These are phyloP conservation scores for Penicillium paxilli DNA, from an alignment of 495 filamentous ascomycete genomes.

Conservation along the genomic window DNA sequence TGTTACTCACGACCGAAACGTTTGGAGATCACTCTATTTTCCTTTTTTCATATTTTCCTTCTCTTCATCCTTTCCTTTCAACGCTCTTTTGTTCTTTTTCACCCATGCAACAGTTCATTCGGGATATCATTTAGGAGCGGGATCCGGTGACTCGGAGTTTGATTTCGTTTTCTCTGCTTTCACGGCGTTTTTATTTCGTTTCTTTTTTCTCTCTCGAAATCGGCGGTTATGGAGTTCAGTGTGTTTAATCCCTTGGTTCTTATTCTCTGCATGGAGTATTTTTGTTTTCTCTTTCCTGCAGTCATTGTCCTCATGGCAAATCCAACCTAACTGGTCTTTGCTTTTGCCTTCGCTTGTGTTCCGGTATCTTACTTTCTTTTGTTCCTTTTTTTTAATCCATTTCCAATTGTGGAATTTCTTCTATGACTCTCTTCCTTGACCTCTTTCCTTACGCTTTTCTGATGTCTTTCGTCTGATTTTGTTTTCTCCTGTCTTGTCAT, in stretches of 20 bases:
- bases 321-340: too few relatives aligned
- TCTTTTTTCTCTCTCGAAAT: slow-evolving; percentile 11
- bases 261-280: too few relatives aligned
- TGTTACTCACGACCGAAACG: slow-evolving; percentile 2
- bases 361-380: neutral
- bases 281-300: neutral
- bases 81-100: slow-evolving; percentile 3
- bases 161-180: too few relatives aligned
- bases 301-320: neutral
- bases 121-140: slow-evolving; percentile 17
- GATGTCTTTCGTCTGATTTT: too few relatives aligned
- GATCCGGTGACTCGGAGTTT: slow-evolving; percentile 18
- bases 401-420: too few relatives aligned
- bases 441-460: too few relatives aligned
- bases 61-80: slow-evolving; percentile 1
- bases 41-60: slow-evolving; percentile 5
- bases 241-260: too few relatives aligned
- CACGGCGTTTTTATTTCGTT: slow-evolving; percentile 7
- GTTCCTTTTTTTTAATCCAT: too few relatives aligned
- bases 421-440: too few relatives aligned
- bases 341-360: too few relatives aligned
- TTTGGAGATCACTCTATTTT: neutral
- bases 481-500: too few relatives aligned
- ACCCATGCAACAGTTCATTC: slow-evolving; percentile 13
- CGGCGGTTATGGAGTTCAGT: too few relatives aligned